These are phyloP conservation scores for Kurtzmaniella natalensis DNA, from an alignment of 1,139 yeast species.

Conservation along the genomic window DNA sequence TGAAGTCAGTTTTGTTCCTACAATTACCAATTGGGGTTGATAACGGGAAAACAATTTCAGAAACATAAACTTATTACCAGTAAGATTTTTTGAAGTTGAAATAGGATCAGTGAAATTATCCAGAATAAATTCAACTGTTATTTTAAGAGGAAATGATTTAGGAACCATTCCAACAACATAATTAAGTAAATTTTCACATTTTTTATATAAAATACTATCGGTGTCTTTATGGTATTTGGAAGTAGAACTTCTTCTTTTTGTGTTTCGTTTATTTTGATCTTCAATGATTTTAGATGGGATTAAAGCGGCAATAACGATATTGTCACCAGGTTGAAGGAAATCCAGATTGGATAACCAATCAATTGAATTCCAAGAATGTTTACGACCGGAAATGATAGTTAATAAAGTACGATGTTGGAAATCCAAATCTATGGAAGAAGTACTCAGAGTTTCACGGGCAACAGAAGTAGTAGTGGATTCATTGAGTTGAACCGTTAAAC, in stretches of 20 bases:
- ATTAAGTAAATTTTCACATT: conserved; percentile 36
- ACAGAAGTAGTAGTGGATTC: no score
- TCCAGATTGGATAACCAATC: conserved; percentile 31
- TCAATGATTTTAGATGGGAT: conserved; percentile 26
- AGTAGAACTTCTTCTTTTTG: conserved; percentile 6
- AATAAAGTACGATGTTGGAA: conserved; percentile 26
- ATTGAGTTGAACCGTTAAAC: conserved; percentile 35
- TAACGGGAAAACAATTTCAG: conserved; percentile 36
- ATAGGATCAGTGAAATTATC: conserved; percentile 17
- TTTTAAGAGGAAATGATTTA: conserved; percentile 33
- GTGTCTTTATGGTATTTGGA: conserved; percentile 9
- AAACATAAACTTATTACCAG: conserved; percentile 34
- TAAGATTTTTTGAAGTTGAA: conserved; percentile 8
- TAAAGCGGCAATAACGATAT: conserved; percentile 35
- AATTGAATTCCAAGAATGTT: conserved; percentile 43
- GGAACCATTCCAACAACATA: conserved; percentile 33
- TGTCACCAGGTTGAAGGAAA: conserved; percentile 37
- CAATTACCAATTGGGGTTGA: conserved; percentile 36
- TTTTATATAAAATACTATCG: conserved; percentile 31
- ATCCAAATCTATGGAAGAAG: neutral
- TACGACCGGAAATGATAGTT: conserved; percentile 36
- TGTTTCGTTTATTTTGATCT: conserved; percentile 10
- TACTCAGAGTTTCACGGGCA: conserved; percentile 13
- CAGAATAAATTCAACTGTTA: conserved; percentile 52
- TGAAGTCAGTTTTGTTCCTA: conserved; percentile 38